Evolutionary conservation across 2,329 filamentous ascomycete genomes (phyloP), one percentile per base, ranked within the genome.

Genomic region (Neodidymelliopsis sp.): DNA sequence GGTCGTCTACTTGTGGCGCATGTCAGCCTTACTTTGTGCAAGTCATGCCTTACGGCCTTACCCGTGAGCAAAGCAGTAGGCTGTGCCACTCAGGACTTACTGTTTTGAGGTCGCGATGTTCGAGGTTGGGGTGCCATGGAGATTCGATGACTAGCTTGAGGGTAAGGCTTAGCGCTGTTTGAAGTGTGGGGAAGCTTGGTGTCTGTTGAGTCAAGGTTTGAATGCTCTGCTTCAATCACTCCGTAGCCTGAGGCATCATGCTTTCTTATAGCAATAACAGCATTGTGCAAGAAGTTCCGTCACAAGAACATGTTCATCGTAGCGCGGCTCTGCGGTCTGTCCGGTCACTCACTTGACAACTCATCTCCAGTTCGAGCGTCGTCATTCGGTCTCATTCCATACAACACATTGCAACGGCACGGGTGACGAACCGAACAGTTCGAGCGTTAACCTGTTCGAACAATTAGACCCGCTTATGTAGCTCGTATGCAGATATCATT

Each of bases 281-380:
- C 15, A 13, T 22, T 7, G 2, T n/a, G n/a, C 18, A 4, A 13
- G 20, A 15, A 12, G 16, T 1, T 18, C 23, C 25, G 4, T 13
- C 3, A 7, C 27, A 22, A 37, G 16, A 49, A 35, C 46, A 30
- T 29, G 34, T 35, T 20, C 40, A 13, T 24, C 16, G 6, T 18
- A 18, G 9, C 13, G 29, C 47, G 40, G 47, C 47, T 50, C 47
- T 45, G 35, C 47, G 23, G 34, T 45, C 35, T 39, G 30, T 13
- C 35, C 40, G 34, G 35, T 29, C 30, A 28, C 29, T 44, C 22
- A 15, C 30, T 38, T 7, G 27, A 27, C 25, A 37, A 28, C 27
- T 9, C 10, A n/a, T 10, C 10, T 10, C 19, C 28, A 34, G 16
- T n/a, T 36, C 20, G 36, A 10, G 45, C 45, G 16, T 42, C 38